Evolutionary conservation across 169 alveolate genomes (phyloP).

Genomic region (Besnoitia besnoiti): DNA sequence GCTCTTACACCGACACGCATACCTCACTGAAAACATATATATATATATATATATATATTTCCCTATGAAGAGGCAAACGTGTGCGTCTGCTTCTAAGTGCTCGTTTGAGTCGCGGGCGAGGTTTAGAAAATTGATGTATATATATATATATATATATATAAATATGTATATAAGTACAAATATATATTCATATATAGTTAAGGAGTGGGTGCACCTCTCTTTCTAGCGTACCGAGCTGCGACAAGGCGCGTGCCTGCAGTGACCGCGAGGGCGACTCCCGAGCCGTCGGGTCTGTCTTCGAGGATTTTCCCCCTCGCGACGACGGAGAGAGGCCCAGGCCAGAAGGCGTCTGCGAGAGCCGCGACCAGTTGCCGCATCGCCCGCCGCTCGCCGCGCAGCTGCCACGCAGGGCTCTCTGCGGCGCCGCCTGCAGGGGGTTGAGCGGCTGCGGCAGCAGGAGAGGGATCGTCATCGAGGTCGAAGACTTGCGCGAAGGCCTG

Average conservation of each 20-base stretch:
- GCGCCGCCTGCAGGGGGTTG: background rate
- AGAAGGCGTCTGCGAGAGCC: constrained; percentile 82
- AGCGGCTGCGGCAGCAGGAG: too few species aligned
- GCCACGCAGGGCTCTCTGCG: background rate
- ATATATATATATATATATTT: too few species aligned
- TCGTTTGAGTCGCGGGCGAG: too few species aligned
- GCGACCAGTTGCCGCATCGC: constrained; percentile 58
- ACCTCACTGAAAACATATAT: too few species aligned
- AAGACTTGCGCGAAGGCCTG: constrained; percentile 54
- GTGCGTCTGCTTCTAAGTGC: too few species aligned
- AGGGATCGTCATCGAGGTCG: constrained; percentile 69
- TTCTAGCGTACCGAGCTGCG: constrained; percentile 35
- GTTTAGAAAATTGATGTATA: too few species aligned
- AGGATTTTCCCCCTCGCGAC: constrained; percentile 77
- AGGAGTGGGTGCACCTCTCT: background rate
- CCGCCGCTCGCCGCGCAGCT: constrained; percentile 35
- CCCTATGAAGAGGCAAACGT: background rate
- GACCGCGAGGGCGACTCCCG: constrained; percentile 82
- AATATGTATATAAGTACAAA: background rate
- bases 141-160: too few species aligned
- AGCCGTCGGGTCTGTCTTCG: background rate
- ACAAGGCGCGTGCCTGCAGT: constrained; percentile 74
- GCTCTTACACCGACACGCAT: background rate
- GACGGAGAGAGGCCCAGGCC: constrained; percentile 95
- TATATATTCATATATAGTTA: too few species aligned